Evolutionary conservation across 345 rosid genomes (phyloP), one percentile per base, ranked within the genome.

Genomic region (Durio zibethinus): DNA sequence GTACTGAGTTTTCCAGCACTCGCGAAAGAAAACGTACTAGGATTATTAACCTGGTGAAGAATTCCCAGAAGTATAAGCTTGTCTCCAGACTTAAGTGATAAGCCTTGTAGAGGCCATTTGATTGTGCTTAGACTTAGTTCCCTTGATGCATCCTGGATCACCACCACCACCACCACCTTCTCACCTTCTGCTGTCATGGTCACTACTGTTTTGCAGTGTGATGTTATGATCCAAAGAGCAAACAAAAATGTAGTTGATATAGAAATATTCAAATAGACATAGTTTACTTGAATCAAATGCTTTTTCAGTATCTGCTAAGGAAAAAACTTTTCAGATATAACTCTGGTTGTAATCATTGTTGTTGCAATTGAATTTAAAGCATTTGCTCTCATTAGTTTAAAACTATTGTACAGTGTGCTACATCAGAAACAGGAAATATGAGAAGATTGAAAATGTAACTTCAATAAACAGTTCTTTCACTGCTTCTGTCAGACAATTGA

Each of bases 41-140:
- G 94, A 76, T 79, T 91, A 86, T 72, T 84, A 87, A 89, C 83
- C 88, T 88, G 92, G 83, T 83, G 91, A 77, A 91, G 83, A 76
- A 86, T 81, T 40, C 79, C 79, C 7, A 88, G 78, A 7, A 88
- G 56, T 5, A 82, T 81, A 71, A 88, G 86, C 70, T 61, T 74
- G 79, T 86, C 91, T 38, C 91, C 85, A 0, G 83, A 52, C 20
- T 80, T 78, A 7, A 88, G 80, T 59, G 77, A 61, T 60, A 86
- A 80, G 67, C 85, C 86, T 9, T 61, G 48, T 36, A 88, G 56
- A 29, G 85, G 85, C 89, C 87, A 84, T 75, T 63, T 80, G 20
- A 86, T 54, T 5, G 82, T 80, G 38, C 77, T 43, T 40, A 78
- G 61, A 74, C 53, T 72, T 31, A 73, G 57, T 62, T 82, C 80